These are phyloP conservation scores for Candida suzukii DNA, from an alignment of 805 yeast genomes.

Conservation along the genomic window DNA sequence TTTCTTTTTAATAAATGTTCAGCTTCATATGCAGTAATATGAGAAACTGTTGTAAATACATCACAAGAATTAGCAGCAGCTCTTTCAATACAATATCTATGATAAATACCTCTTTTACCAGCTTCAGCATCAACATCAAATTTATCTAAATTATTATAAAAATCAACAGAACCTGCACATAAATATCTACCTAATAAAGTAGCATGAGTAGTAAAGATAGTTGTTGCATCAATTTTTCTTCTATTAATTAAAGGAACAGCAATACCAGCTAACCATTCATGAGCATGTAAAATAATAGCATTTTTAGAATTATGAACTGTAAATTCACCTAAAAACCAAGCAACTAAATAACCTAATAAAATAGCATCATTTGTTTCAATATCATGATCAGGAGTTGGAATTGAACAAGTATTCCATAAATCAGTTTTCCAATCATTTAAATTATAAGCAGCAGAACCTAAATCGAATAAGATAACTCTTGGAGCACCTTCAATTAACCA, in stretches of 20 bases:
- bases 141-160: constrained; percentile 79
- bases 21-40: constrained; percentile 93
- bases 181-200: constrained; percentile 89
- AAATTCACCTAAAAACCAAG: constrained; percentile 95
- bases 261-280: constrained; percentile 98
- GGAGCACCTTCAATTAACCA: constrained; percentile 99
- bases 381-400: constrained; percentile 90
- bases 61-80: constrained; percentile 95
- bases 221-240: constrained; percentile 86
- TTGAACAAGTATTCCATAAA: constrained; percentile 84
- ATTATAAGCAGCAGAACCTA: constrained; percentile 60
- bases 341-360: constrained; percentile 83
- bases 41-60: constrained; percentile 95
- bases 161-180: constrained; percentile 95
- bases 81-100: constrained; percentile 92
- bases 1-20: constrained; percentile 90
- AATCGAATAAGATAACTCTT: constrained; percentile 80
- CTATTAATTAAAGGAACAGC: constrained; percentile 89
- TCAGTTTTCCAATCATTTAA: constrained; percentile 93
- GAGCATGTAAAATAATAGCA: constrained; percentile 91
- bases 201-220: constrained; percentile 96
- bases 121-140: constrained; percentile 94
- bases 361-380: constrained; percentile 89
- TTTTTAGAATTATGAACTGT: constrained; percentile 76
- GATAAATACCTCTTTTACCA: constrained; percentile 95